Base-by-base conservation (phyloP, 1,284 basidiomycete species). In the Ustilago xerochloae region DNA sequence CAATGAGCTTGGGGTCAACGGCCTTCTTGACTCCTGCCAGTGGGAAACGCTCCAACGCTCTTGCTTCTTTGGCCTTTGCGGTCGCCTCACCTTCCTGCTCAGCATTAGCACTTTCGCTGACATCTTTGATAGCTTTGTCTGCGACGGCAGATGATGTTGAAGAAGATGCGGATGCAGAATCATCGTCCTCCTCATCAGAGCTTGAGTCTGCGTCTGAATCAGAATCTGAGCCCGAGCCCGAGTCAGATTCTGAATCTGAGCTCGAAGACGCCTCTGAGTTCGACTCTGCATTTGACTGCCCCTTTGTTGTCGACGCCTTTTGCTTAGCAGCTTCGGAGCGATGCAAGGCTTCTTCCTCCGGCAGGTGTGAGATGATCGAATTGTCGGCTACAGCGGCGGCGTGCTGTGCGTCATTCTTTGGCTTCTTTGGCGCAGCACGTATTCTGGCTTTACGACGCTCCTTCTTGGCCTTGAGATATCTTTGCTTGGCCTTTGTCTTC, bases 381-480 rank as follows among this genome's bases (percentile, higher is more conserved):
- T 60, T 48, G 35, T 71, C 73, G 7, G 30, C 53, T 36, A 36
- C 32, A 12, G 54, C 50, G 13, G 60, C 28, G 12, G 50, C 39
- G 3, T 30, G 18, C 22, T 45, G 47, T 18, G 35, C 56, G n/a
- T 77, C 72, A 22, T 58, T 56, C 50, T 78, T 78, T 12, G 63
- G 52, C 47, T 75, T 63, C 51, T 77, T 81, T 1, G 79, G 77
- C 13, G 62, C 65, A n/a, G 78, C 64, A 16, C 66, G 58, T 28
- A 65, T 66, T 26, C 64, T 68, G 1, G 75, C 75, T 51, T 82
- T 83, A 10, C 78, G 66, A 12, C 81, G 58, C 5, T 75, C 67
- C 55, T 83, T 83, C 59, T 83, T 83, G 4, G 77, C 79, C 16
- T 79, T 78, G 22, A 82, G 60, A 46, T 83, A 83, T 28, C 81